phyloP scores from a whole-genome alignment of 2,329 filamentous ascomycete genomes.

The Rhynchosporium graminicola region DNA sequence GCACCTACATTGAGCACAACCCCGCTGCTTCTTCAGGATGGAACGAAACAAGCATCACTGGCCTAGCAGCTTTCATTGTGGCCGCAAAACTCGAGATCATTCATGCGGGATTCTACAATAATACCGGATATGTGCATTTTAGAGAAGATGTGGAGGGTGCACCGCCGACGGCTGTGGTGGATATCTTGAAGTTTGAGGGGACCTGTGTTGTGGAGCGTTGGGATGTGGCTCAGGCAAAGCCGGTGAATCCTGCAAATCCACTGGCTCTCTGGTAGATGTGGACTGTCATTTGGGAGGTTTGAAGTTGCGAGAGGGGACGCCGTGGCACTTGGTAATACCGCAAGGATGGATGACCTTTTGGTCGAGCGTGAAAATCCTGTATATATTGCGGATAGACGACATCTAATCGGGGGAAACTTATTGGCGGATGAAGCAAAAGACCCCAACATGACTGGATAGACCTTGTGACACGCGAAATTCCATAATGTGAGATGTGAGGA shows the following conservation, averaged over 20 bases:
- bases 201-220: conserved; percentile 34
- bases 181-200: conserved; percentile 30
- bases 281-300: not conserved
- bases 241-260: conserved; percentile 29
- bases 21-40: conserved; percentile 24
- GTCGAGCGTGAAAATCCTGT: too few relatives aligned
- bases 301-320: not conserved
- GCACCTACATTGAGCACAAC: conserved; percentile 32
- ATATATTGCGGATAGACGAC: too few relatives aligned
- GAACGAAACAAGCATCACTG: conserved; percentile 19
- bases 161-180: conserved; percentile 24
- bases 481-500: not conserved
- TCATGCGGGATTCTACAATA: conserved; percentile 18
- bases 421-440: too few relatives aligned
- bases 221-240: conserved; percentile 29
- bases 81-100: conserved; percentile 14
- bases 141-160: conserved; percentile 10
- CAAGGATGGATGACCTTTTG: too few relatives aligned
- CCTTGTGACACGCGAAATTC: too few relatives aligned
- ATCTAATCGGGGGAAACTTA: too few relatives aligned
- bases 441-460: too few relatives aligned
- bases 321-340: too few relatives aligned
- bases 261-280: conserved; percentile 28
- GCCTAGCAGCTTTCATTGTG: conserved; percentile 17
- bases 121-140: conserved; percentile 27